Evolutionary conservation across 352 stramenopile species (phyloP).

Genomic region (Pythium coloratum): DNA sequence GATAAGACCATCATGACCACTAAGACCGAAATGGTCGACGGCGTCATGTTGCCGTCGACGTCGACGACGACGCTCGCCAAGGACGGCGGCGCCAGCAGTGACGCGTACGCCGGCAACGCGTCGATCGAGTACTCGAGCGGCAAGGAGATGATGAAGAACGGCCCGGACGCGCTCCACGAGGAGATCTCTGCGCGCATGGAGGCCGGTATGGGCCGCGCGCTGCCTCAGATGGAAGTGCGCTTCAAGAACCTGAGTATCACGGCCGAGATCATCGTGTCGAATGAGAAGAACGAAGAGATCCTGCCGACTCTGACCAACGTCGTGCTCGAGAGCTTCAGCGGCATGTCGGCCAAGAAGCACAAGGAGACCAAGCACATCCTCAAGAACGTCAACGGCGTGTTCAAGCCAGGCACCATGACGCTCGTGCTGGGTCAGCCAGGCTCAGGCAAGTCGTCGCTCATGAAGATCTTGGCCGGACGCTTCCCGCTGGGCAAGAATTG

Average conservation of each 20-base stretch:
- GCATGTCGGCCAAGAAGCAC: constrained; percentile 44
- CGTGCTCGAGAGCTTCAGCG: constrained; percentile 35
- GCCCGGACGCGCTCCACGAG: constrained; percentile 41
- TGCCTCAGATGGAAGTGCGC: constrained; percentile 65
- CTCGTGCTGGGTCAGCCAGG: constrained; percentile 59
- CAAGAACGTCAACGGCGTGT: constrained; percentile 42
- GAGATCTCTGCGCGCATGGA: constrained; percentile 46
- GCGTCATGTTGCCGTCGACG: constrained; percentile 3
- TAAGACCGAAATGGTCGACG: background rate
- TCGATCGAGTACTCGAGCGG: constrained; percentile 24
- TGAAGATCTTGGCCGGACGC: constrained; percentile 56
- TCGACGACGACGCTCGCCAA: background rate
- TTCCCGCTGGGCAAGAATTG: constrained; percentile 50
- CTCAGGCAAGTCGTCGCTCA: constrained; percentile 58
- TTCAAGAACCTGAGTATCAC: constrained; percentile 50
- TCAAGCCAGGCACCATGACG: constrained; percentile 56
- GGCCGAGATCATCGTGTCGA: constrained; percentile 41
- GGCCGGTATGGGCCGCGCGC: constrained; percentile 36
- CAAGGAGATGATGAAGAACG: constrained; percentile 27
- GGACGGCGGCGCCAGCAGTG: too few species aligned
- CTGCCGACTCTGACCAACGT: constrained; percentile 62
- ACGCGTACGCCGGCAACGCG: constrained; percentile 8
- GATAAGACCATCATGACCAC: background rate
- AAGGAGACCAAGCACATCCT: constrained; percentile 51
- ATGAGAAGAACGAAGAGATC: constrained; percentile 31